Percentiles rank a stretch among this genome's conserved stretches.
Evolutionary conservation across 106 monocot species (phyloP).

Genomic region (Platanthera guangdongensis): DNA sequence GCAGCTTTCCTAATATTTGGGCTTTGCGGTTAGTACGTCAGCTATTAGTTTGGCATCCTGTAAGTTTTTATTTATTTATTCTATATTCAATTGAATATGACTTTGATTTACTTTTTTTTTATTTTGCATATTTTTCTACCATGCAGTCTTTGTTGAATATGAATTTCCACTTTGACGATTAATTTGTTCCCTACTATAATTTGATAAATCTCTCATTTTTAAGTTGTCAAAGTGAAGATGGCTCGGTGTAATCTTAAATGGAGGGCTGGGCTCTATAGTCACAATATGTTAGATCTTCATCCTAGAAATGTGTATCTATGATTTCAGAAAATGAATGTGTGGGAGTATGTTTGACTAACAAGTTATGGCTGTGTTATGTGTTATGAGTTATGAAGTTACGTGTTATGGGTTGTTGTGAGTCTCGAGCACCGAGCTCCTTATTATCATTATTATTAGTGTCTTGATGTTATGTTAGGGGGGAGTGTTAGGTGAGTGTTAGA

Average conservation of each 20-base stretch:
- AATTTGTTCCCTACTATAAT: not conserved
- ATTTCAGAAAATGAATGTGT: too few species aligned
- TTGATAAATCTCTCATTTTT: conserved; percentile 2
- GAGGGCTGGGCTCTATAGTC: too few species aligned
- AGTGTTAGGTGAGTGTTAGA: too few species aligned
- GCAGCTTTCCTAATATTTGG: conserved; percentile 84
- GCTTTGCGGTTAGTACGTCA: conserved; percentile 75
- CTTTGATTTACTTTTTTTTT: not conserved
- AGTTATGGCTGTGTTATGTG: too few species aligned
- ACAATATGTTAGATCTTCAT: too few species aligned
- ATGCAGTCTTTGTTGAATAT: not conserved
- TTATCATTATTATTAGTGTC: too few species aligned
- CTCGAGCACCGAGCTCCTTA: too few species aligned
- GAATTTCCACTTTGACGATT: not conserved
- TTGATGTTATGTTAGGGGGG: too few species aligned
- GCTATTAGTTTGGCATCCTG: conserved; percentile 79
- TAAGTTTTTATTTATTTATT: conserved; percentile 25
- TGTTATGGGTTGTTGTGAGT: too few species aligned
- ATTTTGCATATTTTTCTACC: not conserved
- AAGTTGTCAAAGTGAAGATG: not conserved
- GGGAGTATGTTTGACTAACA: too few species aligned
- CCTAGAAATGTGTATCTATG: too few species aligned
- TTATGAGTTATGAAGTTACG: too few species aligned
- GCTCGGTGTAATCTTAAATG: not conserved
- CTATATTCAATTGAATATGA: not conserved